Evolutionary conservation across 495 filamentous ascomycete genomes (phyloP).

Genomic region (Podospora pseudoanserina): DNA sequence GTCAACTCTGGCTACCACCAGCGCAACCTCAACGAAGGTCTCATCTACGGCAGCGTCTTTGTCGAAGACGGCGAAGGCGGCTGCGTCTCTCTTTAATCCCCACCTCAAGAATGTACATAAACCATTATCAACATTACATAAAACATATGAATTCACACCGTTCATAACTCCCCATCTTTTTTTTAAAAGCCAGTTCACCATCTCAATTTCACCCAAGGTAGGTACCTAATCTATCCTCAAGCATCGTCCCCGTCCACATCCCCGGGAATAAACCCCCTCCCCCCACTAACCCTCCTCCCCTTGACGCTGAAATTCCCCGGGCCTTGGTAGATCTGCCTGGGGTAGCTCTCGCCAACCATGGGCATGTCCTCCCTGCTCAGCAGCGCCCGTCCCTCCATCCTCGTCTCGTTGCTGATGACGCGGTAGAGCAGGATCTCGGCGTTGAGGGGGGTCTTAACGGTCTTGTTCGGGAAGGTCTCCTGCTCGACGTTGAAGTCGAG

Average conservation of each 20-base stretch:
- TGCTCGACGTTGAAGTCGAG: conserved; percentile 11
- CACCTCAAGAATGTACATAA: background rate
- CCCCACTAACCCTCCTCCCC: background rate
- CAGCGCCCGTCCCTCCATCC: background rate
- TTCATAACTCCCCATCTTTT: background rate
- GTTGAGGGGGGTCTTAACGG: background rate
- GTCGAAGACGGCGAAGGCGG: conserved; percentile 47
- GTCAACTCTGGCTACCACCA: conserved; percentile 54
- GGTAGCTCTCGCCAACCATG: conserved; percentile 17
- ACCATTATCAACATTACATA: background rate
- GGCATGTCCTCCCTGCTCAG: conserved; percentile 9
- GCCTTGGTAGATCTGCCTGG: conserved; percentile 31
- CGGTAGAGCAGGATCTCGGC: background rate
- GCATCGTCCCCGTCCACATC: background rate
- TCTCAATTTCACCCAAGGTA: background rate
- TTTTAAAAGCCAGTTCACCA: background rate
- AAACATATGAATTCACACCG: background rate
- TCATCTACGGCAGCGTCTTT: conserved; percentile 55
- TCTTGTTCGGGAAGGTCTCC: background rate
- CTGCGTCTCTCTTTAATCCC: conserved; percentile 41
- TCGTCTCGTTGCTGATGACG: background rate
- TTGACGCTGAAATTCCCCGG: conserved; percentile 26
- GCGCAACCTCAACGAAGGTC: conserved; percentile 47
- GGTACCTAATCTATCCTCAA: background rate
- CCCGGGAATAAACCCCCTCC: background rate